Evolutionary conservation across 1,284 basidiomycete genomes (phyloP).

Genomic region (Puccinia triticina): DNA sequence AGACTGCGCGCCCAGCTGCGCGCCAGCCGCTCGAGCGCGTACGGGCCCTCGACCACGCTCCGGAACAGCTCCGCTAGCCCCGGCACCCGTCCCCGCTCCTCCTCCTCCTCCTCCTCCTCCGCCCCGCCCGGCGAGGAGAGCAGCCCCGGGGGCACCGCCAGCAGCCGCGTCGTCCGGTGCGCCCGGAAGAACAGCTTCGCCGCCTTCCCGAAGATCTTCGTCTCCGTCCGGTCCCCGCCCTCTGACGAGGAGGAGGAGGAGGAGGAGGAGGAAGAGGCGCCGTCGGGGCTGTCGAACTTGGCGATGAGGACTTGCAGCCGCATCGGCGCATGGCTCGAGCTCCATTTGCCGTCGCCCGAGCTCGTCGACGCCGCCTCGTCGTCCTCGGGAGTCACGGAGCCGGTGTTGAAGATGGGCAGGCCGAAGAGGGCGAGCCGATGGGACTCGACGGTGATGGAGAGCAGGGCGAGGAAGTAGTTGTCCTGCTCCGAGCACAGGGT

Average conservation of each 20-base stretch:
- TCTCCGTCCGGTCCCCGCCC: not conserved
- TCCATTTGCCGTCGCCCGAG: not conserved
- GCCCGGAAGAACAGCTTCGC: slow-evolving; percentile 34
- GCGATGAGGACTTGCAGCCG: not conserved
- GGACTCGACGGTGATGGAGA: slow-evolving; percentile 32
- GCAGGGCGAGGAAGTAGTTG: slow-evolving; percentile 14
- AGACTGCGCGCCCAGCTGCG: slow-evolving; percentile 16
- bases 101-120: too few species aligned
- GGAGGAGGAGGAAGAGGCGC: too few species aligned
- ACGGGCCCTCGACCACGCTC: not conserved
- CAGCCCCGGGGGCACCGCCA: not conserved
- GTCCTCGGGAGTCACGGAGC: not conserved
- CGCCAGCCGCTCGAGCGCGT: not conserved
- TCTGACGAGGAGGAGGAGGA: too few species aligned
- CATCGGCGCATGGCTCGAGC: slow-evolving; percentile 15
- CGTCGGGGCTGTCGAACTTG: not conserved
- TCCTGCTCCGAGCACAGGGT: not conserved
- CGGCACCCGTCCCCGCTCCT: not conserved
- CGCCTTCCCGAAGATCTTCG: slow-evolving; percentile 2
- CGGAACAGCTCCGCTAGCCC: slow-evolving; percentile 17
- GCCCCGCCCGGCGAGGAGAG: not conserved
- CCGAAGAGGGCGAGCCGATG: slow-evolving; percentile 27
- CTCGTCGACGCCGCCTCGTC: too few species aligned
- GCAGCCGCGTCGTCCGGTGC: slow-evolving; percentile 1
- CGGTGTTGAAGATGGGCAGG: slow-evolving; percentile 22